Evolutionary conservation across 2,329 filamentous ascomycete species (phyloP).

Genomic region (Botrytis galanthina): DNA sequence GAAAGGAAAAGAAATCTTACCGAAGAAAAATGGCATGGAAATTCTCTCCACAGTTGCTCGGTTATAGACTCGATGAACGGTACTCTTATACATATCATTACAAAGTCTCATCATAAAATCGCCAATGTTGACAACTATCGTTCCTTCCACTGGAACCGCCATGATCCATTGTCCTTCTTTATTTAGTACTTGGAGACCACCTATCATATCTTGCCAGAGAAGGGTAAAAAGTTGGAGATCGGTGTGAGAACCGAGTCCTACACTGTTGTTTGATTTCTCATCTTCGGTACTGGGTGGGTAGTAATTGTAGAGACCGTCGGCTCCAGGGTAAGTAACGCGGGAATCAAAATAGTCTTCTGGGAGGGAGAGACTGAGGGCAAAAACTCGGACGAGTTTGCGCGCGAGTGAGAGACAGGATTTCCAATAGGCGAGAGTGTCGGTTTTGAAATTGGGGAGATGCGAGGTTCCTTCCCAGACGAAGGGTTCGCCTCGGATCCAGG

Average conservation of each 20-base stretch:
- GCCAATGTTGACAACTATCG: constrained; percentile 52
- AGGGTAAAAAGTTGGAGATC: constrained; percentile 51
- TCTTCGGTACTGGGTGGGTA: constrained; percentile 43
- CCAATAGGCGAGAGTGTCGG: constrained; percentile 49
- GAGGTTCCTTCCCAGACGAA: constrained; percentile 53
- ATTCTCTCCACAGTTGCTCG: constrained; percentile 44
- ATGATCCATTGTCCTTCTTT: constrained; percentile 46
- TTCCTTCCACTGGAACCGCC: constrained; percentile 46
- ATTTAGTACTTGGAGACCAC: constrained; percentile 46
- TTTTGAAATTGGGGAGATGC: constrained; percentile 49
- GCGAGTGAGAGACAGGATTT: constrained; percentile 49
- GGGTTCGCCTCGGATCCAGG: constrained; percentile 47
- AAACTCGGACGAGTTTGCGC: constrained; percentile 49
- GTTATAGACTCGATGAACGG: constrained; percentile 52
- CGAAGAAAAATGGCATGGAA: constrained; percentile 58
- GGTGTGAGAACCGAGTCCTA: constrained; percentile 48
- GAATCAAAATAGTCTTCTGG: constrained; percentile 55
- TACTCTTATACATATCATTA: constrained; percentile 51
- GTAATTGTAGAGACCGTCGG: constrained; percentile 46
- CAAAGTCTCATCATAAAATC: constrained; percentile 52
- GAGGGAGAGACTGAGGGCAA: constrained; percentile 54
- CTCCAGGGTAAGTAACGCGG: constrained; percentile 51
- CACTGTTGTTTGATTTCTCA: constrained; percentile 35
- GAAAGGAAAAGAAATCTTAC: constrained; percentile 33
- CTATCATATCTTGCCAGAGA: constrained; percentile 47